phyloP scores from a whole-genome alignment of 1,284 basidiomycete species.

The Ustilago xerochloae region DNA sequence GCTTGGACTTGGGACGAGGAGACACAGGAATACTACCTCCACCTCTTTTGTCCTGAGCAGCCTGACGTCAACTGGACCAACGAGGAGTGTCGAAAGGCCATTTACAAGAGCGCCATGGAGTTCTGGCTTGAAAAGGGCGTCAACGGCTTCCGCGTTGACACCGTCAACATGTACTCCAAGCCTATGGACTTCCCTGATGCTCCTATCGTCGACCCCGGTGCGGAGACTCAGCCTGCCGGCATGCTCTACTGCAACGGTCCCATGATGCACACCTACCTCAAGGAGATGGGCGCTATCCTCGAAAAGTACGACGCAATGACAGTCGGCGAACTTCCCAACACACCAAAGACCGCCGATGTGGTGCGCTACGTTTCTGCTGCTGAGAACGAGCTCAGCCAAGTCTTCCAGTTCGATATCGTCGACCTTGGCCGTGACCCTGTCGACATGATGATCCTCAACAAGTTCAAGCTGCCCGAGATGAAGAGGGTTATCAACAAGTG shows the following conservation, averaged over 20 bases:
- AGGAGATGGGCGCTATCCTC: constrained; percentile 74
- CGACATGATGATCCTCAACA: constrained; percentile 70
- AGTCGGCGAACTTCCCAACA: constrained; percentile 74
- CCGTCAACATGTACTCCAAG: constrained; percentile 64
- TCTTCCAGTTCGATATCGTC: constrained; percentile 76
- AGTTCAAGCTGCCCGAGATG: constrained; percentile 75
- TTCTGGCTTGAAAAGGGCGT: constrained; percentile 82
- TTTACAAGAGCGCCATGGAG: constrained; percentile 75
- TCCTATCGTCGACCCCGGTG: constrained; percentile 70
- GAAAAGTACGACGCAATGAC: constrained; percentile 72
- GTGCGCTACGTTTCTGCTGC: constrained; percentile 75
- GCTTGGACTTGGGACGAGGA: constrained; percentile 79
- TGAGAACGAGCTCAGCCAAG: constrained; percentile 75
- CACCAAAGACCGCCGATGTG: constrained; percentile 70
- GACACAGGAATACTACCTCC: constrained; percentile 80
- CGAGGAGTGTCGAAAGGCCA: constrained; percentile 72
- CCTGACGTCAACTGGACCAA: constrained; percentile 85
- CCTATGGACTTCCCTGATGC: constrained; percentile 66
- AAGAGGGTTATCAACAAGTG: constrained; percentile 74
- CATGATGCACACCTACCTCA: constrained; percentile 76
- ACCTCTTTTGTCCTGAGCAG: constrained; percentile 78
- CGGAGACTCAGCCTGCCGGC: constrained; percentile 74
- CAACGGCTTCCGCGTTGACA: constrained; percentile 75
- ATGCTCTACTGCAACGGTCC: constrained; percentile 65
- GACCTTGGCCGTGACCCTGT: constrained; percentile 70